Percentiles rank a stretch among this genome's conserved stretches.
Evolutionary conservation across 1,284 basidiomycete genomes (phyloP).

Genomic region (Austroboletus novae-zelandiae): DNA sequence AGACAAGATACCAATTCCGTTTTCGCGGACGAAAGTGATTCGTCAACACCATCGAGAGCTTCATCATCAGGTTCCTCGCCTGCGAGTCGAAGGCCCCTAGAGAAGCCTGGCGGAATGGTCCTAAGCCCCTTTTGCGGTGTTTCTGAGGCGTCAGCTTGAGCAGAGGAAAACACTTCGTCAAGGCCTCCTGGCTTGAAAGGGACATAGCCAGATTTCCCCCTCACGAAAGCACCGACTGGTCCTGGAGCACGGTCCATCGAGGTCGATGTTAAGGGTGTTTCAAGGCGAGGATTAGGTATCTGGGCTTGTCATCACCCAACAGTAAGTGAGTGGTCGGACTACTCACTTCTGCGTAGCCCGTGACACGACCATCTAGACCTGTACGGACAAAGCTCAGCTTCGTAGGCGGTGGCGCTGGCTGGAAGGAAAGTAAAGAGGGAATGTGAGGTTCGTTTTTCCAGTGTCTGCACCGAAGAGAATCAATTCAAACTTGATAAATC

Average conservation of each 20-base stretch:
- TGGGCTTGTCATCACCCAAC: slow-evolving; percentile 26
- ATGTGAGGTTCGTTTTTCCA: slow-evolving; percentile 65
- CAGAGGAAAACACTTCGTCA: slow-evolving; percentile 49
- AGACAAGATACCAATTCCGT: slow-evolving; percentile 14
- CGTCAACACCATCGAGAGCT: slow-evolving; percentile 40
- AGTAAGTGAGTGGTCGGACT: not conserved
- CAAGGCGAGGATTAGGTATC: slow-evolving; percentile 50
- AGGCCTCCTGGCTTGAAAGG: slow-evolving; percentile 93
- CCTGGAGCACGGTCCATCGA: slow-evolving; percentile 84
- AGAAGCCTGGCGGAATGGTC: slow-evolving; percentile 61
- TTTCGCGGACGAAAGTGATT: slow-evolving; percentile 9
- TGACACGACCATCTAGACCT: slow-evolving; percentile 78
- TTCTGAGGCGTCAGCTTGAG: slow-evolving; percentile 34
- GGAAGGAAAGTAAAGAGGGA: slow-evolving; percentile 58
- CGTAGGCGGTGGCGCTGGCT: slow-evolving; percentile 77
- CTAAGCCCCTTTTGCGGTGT: slow-evolving; percentile 47
- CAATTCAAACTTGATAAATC: slow-evolving; percentile 12
- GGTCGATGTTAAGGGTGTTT: slow-evolving; percentile 72
- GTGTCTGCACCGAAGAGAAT: slow-evolving; percentile 46
- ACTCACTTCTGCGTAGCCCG: slow-evolving; percentile 74
- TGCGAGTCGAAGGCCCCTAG: slow-evolving; percentile 64
- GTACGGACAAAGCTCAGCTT: slow-evolving; percentile 72
- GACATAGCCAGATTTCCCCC: slow-evolving; percentile 89
- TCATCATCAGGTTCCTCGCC: slow-evolving; percentile 53
- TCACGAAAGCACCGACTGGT: slow-evolving; percentile 77